These are phyloP conservation scores for Aulographum hederae DNA, from an alignment of 2,329 filamentous ascomycete genomes.

Conservation along the genomic window DNA sequence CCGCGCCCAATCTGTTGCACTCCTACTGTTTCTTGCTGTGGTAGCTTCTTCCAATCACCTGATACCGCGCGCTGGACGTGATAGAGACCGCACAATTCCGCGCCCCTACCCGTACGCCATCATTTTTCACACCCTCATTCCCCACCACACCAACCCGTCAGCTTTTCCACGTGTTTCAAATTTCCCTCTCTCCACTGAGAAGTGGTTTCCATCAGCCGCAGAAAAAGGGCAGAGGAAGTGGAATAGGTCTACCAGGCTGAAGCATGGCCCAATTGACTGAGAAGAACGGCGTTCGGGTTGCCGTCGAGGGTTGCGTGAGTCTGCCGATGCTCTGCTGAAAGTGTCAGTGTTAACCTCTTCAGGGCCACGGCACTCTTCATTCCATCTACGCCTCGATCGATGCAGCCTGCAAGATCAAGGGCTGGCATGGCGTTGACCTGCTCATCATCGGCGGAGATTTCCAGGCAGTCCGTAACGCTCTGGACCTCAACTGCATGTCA, in stretches of 20 bases:
- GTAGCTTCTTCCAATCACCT: neutral
- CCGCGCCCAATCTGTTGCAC: neutral
- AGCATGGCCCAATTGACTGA: neutral
- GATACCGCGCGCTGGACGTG: too few relatives aligned
- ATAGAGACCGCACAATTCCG: too few relatives aligned
- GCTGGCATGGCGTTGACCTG: constrained; percentile 70
- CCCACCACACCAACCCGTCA: neutral
- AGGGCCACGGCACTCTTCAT: constrained; percentile 85
- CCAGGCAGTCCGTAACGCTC: constrained; percentile 77
- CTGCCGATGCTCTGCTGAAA: constrained; percentile 1
- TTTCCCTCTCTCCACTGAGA: neutral
- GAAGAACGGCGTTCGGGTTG: constrained; percentile 26
- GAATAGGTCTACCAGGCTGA: neutral
- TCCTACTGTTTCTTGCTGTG: neutral
- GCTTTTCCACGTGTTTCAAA: neutral
- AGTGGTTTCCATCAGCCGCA: neutral
- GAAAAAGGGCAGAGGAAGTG: neutral
- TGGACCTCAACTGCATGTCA: constrained; percentile 75
- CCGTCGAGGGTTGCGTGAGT: constrained; percentile 71
- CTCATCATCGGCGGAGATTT: constrained; percentile 95
- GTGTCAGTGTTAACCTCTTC: neutral
- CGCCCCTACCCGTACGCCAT: neutral
- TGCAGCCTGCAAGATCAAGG: constrained; percentile 47
- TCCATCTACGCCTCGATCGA: constrained; percentile 73
- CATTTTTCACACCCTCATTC: neutral